Percentiles rank a stretch among this genome's conserved stretches.
Evolutionary conservation across 2,329 filamentous ascomycete species (phyloP).

Genomic region (Colletotrichum sp.): DNA sequence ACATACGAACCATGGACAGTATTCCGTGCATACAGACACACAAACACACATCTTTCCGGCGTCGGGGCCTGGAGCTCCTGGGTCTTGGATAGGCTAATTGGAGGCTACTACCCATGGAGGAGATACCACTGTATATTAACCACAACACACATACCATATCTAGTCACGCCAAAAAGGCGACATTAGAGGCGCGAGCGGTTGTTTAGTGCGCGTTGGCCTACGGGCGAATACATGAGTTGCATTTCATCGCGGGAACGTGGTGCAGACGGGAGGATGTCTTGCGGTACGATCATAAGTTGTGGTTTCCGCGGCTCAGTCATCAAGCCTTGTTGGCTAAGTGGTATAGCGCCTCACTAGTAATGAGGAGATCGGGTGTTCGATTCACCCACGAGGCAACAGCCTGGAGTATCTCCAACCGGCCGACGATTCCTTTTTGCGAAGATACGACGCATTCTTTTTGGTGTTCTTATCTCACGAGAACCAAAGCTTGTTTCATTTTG

Average conservation of each 20-base stretch:
- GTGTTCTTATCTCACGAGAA: neutral
- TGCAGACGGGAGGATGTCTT: neutral
- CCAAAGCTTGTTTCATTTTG: neutral
- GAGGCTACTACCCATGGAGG: neutral
- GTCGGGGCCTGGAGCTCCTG: conserved; percentile 13
- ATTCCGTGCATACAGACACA: neutral
- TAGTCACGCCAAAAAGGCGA: neutral
- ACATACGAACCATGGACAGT: neutral
- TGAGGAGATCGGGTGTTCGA: conserved; percentile 25
- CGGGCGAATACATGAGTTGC: neutral
- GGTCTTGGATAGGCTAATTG: neutral
- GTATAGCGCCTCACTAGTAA: conserved; percentile 26
- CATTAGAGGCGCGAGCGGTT: neutral
- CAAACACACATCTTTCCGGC: neutral
- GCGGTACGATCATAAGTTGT: neutral
- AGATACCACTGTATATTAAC: conserved; percentile 18
- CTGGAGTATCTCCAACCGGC: neutral
- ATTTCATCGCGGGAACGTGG: neutral
- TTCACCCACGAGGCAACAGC: conserved; percentile 21
- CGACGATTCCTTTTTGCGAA: neutral
- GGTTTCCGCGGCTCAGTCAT: neutral
- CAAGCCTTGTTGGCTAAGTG: conserved; percentile 24
- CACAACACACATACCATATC: neutral
- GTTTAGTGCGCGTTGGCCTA: neutral
- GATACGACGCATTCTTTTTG: neutral